Base-by-base conservation (phyloP, 345 rosid genomes). In the Eucalyptus erythrocorys region DNA sequence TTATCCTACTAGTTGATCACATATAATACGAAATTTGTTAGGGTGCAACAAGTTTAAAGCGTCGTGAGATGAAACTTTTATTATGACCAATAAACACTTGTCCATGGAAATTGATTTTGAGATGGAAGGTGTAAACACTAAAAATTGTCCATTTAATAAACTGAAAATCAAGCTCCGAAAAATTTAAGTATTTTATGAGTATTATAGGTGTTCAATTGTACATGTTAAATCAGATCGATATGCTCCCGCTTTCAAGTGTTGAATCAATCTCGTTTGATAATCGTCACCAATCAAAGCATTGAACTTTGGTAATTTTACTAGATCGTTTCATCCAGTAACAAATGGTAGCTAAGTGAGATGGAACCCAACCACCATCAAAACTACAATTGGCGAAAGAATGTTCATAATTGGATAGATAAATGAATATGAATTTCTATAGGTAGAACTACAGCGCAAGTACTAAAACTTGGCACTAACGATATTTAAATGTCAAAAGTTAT, bases 401-500 rank as follows among this genome's bases (percentile, higher is more conserved):
- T 64, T 64, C 10, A 0, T n/a, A 64, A 64, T n/a, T 15, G 19
- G 37, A 64, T 13, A 68, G 43, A 17, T 17, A 37, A 17, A 68
- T 37, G 4, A 71, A 5, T 71, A 71, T 4, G 24, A 2, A 71
- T 32, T 68, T 37, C 11, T 34, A 19, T 51, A 51, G 10, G 24
- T 1, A 51, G 10, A 51, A 51, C 24, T 51, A 17, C 0, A 17
- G 9, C 2, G 4, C 1, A 0, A 51, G 9, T 1, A 51, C 24
- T 19, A 51, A 51, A 51, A 51, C 4, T 51, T 2, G 55, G 4
- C 24, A 51, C 0, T 8, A 1, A 1, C 19, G 57, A 19, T 51
- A 51, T 51, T 51, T 51, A 51, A 51, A 2, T 51, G 24, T 0
- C 0, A 51, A 51, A 51, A 51, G 24, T 51, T 51, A 0, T 51